Evolutionary conservation across 2,329 filamentous ascomycete genomes (phyloP), one percentile per base, ranked within the genome.

Genomic region (Passalora sequoiae): DNA sequence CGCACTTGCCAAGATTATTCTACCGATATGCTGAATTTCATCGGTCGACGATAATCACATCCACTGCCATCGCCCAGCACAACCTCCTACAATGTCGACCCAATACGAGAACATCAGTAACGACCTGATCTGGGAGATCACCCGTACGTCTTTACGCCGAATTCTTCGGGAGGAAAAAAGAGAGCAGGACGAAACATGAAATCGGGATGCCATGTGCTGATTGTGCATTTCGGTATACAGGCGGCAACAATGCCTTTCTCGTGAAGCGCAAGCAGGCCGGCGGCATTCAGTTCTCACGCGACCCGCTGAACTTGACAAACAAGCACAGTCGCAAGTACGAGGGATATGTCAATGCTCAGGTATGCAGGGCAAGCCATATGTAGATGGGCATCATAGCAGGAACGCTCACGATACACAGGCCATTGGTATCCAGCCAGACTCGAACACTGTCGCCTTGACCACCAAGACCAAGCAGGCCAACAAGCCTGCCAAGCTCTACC

Each of bases 41-140:
- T n/a, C n/a, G n/a, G n/a, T n/a, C n/a, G n/a, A n/a, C n/a, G n/a
- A n/a, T n/a, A n/a, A n/a, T n/a, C n/a, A n/a, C n/a, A n/a, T n/a
- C n/a, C n/a, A n/a, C n/a, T n/a, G n/a, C n/a, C n/a, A n/a, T n/a
- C 29, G 38, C 16, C n/a, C 37, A 40, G 24, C 24, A 70, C 71
- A 79, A 52, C 80, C 75, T 68, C n/a, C 71, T 24, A 66, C 67
- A 63, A 75, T 72, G 69, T 74, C 79, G 61, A 70, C 81, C 63
- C 29, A 54, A 42, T 58, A 55, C 59, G 60, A 64, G 42, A 87
- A 89, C 77, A 77, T 94, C 67, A 94, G 89, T 70, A 73, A 83
- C 67, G 89, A 96, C 75, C 79, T 96, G 64, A 75, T 95, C 78
- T 97, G 91, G 91, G 84, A 91, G 80, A 75, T 94, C 71, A 83